phyloP scores from a whole-genome alignment of 2,329 filamentous ascomycete genomes.

The Daldinia sp. region DNA sequence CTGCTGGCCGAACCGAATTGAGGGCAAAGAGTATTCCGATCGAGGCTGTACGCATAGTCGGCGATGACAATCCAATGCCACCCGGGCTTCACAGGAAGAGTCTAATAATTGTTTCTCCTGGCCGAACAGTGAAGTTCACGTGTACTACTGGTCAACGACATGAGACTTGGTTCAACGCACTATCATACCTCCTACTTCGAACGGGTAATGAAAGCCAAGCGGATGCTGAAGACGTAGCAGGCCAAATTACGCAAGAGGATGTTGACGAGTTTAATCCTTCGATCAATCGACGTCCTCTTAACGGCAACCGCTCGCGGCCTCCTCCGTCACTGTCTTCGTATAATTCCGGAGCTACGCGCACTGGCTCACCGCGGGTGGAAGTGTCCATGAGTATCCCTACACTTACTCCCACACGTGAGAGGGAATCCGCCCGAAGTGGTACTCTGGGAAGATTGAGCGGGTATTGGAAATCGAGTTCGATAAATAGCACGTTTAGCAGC shows the following conservation, averaged over 20 bases:
- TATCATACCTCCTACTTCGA: conserved; percentile 90
- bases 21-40: conserved; percentile 91
- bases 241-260: conserved; percentile 70
- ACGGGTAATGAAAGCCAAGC: conserved; percentile 74
- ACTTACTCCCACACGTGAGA: conserved; percentile 64
- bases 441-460: conserved; percentile 71
- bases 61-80: conserved; percentile 94
- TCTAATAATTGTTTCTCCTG: conserved; percentile 88
- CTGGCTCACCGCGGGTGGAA: conserved; percentile 69
- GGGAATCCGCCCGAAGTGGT: conserved; percentile 53
- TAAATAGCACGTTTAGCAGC: conserved; percentile 64
- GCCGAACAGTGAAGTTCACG: conserved; percentile 91
- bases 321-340: conserved; percentile 81
- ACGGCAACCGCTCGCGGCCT: conserved; percentile 64
- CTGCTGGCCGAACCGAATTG: conserved; percentile 80
- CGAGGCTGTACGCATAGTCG: conserved; percentile 90
- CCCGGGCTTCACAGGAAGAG: conserved; percentile 96
- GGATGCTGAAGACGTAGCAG: conserved; percentile 69
- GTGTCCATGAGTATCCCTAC: conserved; percentile 67
- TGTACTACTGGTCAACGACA: conserved; percentile 93
- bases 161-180: conserved; percentile 98
- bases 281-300: conserved; percentile 56
- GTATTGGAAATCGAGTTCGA: conserved; percentile 66
- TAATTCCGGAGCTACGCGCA: conserved; percentile 78
- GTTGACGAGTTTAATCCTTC: conserved; percentile 86